Evolutionary conservation across 495 filamentous ascomycete genomes (phyloP), one percentile per base, ranked within the genome.

Genomic region (Aspergillus mulundensis): DNA sequence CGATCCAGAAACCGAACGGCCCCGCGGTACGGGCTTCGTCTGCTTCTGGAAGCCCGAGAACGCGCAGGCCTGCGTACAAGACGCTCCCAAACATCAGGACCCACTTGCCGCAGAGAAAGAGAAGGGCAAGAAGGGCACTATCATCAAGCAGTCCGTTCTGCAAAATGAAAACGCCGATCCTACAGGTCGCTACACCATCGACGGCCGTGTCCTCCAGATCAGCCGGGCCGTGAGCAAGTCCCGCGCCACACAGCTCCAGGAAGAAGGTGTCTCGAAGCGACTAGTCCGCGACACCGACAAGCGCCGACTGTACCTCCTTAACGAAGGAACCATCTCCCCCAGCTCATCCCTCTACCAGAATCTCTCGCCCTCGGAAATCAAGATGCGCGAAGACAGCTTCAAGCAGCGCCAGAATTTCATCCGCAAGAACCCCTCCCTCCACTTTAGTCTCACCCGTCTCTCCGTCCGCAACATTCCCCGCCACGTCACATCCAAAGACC

Each of bases 21-120:
- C 94, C 2, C 88, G 87, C 36, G 94, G 94, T 24, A 97, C 94
- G 4, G 94, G 88, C 3, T 99, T 99, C 65, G 91, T 96, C 16
- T 94, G 89, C 70, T 97, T 97, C 77, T 87, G 84, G 74, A 85
- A 89, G 53, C 68, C 71, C 43, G 83, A 87, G 16, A 88, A 96
- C 67, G 86, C 82, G 28, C 76, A 81, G 47, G 65, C 77, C 20
- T 97, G 95, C 70, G 68, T 96, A 41, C 81, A 82, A 48, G 78
- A 77, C 20, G 88, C 90, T 2, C 94, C 94, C 3, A 80, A 77
- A 19, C 69, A 73, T 18, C 68, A 72, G 16, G 70, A 81, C 7
- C 57, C 70, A 7, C 53, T 67, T 28, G 55, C 65, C 45, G 54
- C 65, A 47, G 61, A 68, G 53, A 77, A 67, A 41, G 72, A 73